Conservation (phyloP, 306 rosid species). For the Prunus armeniaca region DNA sequence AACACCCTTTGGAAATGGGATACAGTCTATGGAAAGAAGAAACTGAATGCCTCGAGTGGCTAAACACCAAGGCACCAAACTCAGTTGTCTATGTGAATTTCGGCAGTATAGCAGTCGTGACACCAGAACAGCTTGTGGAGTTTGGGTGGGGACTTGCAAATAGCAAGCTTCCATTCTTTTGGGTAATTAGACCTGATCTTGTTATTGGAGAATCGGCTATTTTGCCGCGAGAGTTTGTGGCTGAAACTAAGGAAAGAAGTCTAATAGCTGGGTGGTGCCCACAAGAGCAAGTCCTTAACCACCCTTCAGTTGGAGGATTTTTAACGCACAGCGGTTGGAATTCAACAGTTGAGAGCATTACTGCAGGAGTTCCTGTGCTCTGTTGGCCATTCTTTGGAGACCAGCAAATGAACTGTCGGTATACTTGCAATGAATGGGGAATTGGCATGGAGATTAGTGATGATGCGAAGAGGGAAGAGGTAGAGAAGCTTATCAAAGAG, state of each 20-base stretch:
- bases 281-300: too few relatives aligned
- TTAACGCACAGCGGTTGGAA: too few relatives aligned
- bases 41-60: neutral
- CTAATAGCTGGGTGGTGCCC: too few relatives aligned
- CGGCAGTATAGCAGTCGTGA: neutral
- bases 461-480: neutral
- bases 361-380: conserved; percentile 6
- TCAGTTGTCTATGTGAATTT: conserved; percentile 2
- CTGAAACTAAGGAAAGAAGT: too few relatives aligned
- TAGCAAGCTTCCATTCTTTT: too few relatives aligned
- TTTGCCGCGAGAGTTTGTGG: too few relatives aligned
- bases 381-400: neutral
- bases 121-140: too few relatives aligned
- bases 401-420: neutral
- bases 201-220: too few relatives aligned
- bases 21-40: conserved; percentile 11
- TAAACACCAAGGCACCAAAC: neutral
- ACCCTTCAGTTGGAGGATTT: too few relatives aligned
- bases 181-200: too few relatives aligned
- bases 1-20: neutral
- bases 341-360: neutral
- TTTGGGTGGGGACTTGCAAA: too few relatives aligned
- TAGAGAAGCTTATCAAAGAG: neutral
- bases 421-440: neutral
- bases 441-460: neutral